These are phyloP conservation scores for Tulasnella sp. DNA, from an alignment of 768 basidiomycete species.

Conservation along the genomic window DNA sequence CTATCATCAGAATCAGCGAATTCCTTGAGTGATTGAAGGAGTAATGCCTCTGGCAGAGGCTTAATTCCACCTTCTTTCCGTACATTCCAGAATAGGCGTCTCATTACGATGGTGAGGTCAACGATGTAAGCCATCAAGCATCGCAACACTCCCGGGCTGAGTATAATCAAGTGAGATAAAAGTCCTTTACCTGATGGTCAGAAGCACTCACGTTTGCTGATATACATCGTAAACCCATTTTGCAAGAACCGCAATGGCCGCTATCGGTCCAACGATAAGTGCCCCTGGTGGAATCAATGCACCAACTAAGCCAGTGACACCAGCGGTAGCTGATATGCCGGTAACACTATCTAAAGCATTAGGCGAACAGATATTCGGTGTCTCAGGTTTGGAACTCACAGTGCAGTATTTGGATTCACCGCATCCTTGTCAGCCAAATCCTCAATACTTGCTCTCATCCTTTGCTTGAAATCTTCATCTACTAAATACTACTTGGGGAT, in stretches of 20 bases:
- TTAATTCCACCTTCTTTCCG: too few species aligned
- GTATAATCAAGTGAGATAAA: background rate
- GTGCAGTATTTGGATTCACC: background rate
- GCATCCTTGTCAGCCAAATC: background rate
- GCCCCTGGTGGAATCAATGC: background rate
- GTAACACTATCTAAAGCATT: background rate
- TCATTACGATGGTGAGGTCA: conserved; percentile 5
- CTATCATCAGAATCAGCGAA: too few species aligned
- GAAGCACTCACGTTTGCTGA: background rate
- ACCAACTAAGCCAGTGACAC: background rate
- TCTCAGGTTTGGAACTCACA: background rate
- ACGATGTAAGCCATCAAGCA: conserved; percentile 10
- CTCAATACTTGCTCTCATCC: background rate
- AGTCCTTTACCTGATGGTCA: background rate
- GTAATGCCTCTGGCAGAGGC: too few species aligned
- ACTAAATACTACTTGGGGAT: background rate
- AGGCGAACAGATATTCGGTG: background rate
- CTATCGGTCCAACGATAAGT: background rate
- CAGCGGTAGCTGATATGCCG: background rate
- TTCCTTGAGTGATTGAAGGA: too few species aligned
- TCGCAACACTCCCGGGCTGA: conserved; percentile 1
- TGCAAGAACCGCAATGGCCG: background rate
- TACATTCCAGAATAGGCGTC: conserved; percentile 1
- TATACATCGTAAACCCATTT: background rate
- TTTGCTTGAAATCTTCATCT: background rate